Evolutionary conservation across 495 filamentous ascomycete genomes (phyloP), one percentile per base, ranked within the genome.

Genomic region (Neurospora sp.): DNA sequence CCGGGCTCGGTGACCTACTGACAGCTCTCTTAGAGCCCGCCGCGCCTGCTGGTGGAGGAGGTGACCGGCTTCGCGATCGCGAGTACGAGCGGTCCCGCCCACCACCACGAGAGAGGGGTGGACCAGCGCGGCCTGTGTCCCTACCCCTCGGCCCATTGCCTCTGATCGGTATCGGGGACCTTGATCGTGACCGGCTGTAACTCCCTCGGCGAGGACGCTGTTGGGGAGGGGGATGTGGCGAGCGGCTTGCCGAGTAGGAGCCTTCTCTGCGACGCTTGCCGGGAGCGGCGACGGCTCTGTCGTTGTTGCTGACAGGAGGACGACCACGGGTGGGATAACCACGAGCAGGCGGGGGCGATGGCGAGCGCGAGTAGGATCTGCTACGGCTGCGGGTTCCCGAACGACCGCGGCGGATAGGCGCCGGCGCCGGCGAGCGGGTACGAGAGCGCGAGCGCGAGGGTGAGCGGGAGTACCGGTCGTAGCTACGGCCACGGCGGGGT

Each of bases 381-480:
- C 75, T 75, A 16, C 74, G 74, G 69, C 59, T 73, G 10, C 62
- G 71, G 75, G 78, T 77, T 54, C 46, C 46, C n/a, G 46, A 54
- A 23, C 20, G 46, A 23, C 46, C n/a, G 20, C 20, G 46, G 46
- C 46, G 20, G 46, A 54, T 54, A 4, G 46, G 46, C 10, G 46
- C 4, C 46, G 46, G 18, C 18, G 44, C 20, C 10, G 46, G 46
- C 10, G 46, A 54, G 23, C 69, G 74, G 66, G 71, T 77, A 62
- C 73, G 35, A 23, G 70, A 75, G 10, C 38, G 73, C 16, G 70
- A 69, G 27, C 41, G 69, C 14, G 78, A 76, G 16, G 75, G 78
- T n/a, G 75, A 73, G 39, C 72, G 74, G 7, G 80, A 79, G 48
- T 77, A 76, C 4, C 78, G 72, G 72, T 71, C 75, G 42, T 75